These are phyloP conservation scores for Raffaelea deltoideospora DNA, from an alignment of 2,329 filamentous ascomycete genomes.

Conservation along the genomic window DNA sequence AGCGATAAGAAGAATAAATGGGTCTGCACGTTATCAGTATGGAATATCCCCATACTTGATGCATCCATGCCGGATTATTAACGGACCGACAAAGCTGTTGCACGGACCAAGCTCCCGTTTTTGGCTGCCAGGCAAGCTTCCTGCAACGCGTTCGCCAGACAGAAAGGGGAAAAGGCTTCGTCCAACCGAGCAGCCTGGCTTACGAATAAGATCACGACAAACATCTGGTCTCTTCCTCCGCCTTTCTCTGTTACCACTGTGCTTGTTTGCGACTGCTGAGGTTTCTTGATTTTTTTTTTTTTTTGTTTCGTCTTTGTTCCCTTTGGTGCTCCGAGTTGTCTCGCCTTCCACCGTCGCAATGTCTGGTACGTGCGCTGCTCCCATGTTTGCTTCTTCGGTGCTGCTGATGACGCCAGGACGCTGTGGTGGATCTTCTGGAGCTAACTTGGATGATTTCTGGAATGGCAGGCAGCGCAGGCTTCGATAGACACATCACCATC, in stretches of 20 bases:
- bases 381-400: too few species aligned
- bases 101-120: constrained; percentile 6
- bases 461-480: constrained; percentile 66
- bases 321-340: not conserved
- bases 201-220: too few species aligned
- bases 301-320: too few species aligned
- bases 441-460: not conserved
- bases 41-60: too few species aligned
- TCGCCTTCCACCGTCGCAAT: constrained; percentile 22
- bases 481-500: constrained; percentile 98
- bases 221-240: too few species aligned
- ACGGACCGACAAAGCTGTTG: not conserved
- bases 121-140: constrained; percentile 20
- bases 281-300: too few species aligned
- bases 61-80: constrained; percentile 1
- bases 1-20: too few species aligned
- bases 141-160: constrained; percentile 17
- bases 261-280: too few species aligned
- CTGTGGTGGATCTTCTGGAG: not conserved
- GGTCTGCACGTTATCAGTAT: too few species aligned
- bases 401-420: too few species aligned
- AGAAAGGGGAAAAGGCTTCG: constrained; percentile 17
- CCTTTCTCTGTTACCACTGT: too few species aligned
- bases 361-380: constrained; percentile 30
- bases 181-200: too few species aligned